Base-by-base conservation (phyloP, 2,329 filamentous ascomycete genomes). In the Tolypocladium ovalisporum region DNA sequence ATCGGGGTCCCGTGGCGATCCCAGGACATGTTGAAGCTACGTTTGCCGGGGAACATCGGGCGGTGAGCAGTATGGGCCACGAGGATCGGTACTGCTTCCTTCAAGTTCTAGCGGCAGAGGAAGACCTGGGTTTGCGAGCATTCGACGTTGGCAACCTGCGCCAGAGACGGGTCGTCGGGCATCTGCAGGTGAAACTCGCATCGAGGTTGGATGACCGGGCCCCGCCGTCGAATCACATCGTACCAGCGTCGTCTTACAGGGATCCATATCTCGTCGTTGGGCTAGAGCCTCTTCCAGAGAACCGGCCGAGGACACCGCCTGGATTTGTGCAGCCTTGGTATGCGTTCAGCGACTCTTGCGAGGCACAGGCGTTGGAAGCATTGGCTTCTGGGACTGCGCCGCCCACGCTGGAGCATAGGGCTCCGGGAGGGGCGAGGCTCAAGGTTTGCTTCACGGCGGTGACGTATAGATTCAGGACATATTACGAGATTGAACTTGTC, bases 391-490 rank as follows among this genome's bases (percentile, higher is more conserved):
- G 24, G 27, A 34, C n/a, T 2, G 37, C 37, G 37, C 29, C 37
- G 27, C 10, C 19, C 40, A 36, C 13, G 29, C 15, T 32, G 32
- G 19, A 49, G 40, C 54, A 55, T 19, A 27, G 27, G 27, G 54
- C 54, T 6, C 54, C 54, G 5, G 54, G 54, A 29, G 40, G 54
- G 39, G 40, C 34, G 34, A 55, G 34, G 4, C 8, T 55, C 22
- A 24, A n/a, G 35, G 40, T 51, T 32, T 5, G 54, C 3, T 42
- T 58, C 32, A 15, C 17, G 42, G 19, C 53, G 34, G 56, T 6
- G 35, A 58, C 42, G 56, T 44, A 52, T 44, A 34, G 37, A 24
- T 54, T 57, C 6, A 55, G 52, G 51, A 59, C 52, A n/a, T 54
- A 57, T 19, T 57, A 57, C 12, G 42, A 57, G 44, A 44, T 49